Evolutionary conservation across 768 basidiomycete species (phyloP).

Genomic region (Suillus placidus): DNA sequence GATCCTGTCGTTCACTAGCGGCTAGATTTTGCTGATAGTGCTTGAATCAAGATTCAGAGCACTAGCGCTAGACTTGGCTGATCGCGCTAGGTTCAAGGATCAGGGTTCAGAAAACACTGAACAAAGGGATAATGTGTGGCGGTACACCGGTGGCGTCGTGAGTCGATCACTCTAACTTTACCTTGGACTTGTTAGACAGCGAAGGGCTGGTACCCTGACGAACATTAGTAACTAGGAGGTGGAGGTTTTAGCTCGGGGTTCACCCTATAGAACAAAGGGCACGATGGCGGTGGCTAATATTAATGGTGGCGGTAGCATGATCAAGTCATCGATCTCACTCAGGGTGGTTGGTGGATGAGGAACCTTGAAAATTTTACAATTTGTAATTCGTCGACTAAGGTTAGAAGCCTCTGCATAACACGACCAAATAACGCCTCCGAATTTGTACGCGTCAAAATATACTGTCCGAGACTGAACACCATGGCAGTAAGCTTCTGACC

Average conservation of each 20-base stretch:
- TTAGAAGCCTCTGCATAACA: conserved; percentile 1
- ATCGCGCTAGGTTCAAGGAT: background rate
- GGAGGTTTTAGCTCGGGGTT: background rate
- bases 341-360: background rate
- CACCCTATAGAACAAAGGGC: background rate
- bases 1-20: background rate
- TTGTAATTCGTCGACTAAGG: background rate
- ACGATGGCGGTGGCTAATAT: no score
- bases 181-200: background rate
- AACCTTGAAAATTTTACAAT: background rate
- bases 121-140: background rate
- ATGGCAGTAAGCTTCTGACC: conserved; percentile 29
- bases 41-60: background rate
- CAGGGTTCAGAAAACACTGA: background rate
- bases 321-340: background rate
- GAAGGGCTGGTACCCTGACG: background rate
- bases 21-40: no score
- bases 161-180: background rate
- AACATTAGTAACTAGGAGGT: no score
- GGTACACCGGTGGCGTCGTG: background rate
- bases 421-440: conserved; percentile 25
- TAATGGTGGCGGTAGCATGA: background rate
- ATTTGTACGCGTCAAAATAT: conserved; percentile 21
- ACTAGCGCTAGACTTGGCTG: background rate
- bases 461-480: conserved; percentile 18